These are phyloP conservation scores for Aspergillus ibericus DNA, from an alignment of 2,329 filamentous ascomycete genomes.

Conservation along the genomic window DNA sequence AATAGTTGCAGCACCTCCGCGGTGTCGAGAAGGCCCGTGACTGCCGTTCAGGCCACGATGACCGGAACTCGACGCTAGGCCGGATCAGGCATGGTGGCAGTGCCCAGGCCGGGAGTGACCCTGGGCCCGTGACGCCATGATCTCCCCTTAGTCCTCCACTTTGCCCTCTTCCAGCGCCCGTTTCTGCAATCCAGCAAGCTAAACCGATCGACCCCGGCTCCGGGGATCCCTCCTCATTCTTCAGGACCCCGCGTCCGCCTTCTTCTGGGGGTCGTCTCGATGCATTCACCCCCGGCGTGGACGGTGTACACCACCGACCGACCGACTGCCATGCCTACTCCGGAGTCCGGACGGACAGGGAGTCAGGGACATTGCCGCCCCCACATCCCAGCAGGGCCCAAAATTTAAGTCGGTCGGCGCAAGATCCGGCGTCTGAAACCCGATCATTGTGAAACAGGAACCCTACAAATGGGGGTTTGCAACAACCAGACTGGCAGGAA, in stretches of 20 bases:
- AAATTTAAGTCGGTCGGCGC: conserved; percentile 1
- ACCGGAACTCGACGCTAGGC: conserved; percentile 36
- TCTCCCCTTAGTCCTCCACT: conserved; percentile 4
- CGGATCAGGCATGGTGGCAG: conserved; percentile 25
- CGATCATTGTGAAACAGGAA: conserved; percentile 1
- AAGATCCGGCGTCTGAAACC: conserved; percentile 6
- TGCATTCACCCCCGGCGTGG: not conserved
- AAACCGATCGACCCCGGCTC: not conserved
- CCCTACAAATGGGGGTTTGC: not conserved
- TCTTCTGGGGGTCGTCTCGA: not conserved
- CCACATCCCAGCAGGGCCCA: conserved; percentile 2
- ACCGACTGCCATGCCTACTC: not conserved
- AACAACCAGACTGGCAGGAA: not conserved
- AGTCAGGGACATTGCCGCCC: not conserved
- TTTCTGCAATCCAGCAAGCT: not conserved
- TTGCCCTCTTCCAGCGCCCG: not conserved
- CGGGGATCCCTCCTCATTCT: not conserved
- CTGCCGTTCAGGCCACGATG: conserved; percentile 41
- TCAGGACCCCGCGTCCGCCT: not conserved
- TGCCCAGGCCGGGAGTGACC: conserved; percentile 24
- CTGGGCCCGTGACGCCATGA: conserved; percentile 17
- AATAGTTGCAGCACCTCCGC: conserved; percentile 9
- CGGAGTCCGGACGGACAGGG: not conserved
- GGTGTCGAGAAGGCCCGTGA: conserved; percentile 15
- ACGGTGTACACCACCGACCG: not conserved